Conservation (phyloP, 2,329 filamentous ascomycete species). For the Berkeleyomyces rouxiae region DNA sequence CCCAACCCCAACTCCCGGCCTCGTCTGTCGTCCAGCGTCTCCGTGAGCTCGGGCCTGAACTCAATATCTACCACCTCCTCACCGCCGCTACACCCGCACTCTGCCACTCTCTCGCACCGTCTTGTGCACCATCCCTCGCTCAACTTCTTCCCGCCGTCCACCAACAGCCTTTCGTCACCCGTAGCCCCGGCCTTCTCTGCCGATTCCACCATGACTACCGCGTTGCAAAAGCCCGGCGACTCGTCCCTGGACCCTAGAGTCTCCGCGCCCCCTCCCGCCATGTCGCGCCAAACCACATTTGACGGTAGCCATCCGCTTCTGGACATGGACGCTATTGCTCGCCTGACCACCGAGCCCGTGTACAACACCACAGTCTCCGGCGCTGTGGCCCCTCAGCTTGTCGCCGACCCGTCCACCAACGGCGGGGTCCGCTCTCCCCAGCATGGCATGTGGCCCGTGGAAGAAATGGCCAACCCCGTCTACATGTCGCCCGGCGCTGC, state of each 20-base stretch:
- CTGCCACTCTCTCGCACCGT: neutral
- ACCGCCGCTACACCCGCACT: neutral
- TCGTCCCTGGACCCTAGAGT: neutral
- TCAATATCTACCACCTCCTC: neutral
- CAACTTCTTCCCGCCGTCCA: neutral
- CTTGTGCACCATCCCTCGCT: neutral
- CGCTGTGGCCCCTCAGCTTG: no score
- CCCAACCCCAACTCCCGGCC: neutral
- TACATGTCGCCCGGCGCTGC: neutral
- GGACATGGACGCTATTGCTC: no score
- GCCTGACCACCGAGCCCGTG: no score
- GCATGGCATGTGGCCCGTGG: no score
- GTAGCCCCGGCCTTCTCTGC: neutral
- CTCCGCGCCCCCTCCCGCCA: neutral
- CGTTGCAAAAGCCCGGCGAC: neutral
- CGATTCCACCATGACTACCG: neutral
- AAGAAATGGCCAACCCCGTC: no score
- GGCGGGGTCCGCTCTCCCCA: no score
- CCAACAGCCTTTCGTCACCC: neutral
- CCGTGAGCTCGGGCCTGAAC: neutral
- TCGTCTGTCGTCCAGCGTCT: neutral
- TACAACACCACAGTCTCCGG: no score
- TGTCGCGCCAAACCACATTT: no score
- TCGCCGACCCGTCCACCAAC: no score
- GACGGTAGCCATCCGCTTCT: no score